These are phyloP conservation scores for Eucommia ulmoides DNA, from an alignment of 257 asterid species.

Conservation along the genomic window DNA sequence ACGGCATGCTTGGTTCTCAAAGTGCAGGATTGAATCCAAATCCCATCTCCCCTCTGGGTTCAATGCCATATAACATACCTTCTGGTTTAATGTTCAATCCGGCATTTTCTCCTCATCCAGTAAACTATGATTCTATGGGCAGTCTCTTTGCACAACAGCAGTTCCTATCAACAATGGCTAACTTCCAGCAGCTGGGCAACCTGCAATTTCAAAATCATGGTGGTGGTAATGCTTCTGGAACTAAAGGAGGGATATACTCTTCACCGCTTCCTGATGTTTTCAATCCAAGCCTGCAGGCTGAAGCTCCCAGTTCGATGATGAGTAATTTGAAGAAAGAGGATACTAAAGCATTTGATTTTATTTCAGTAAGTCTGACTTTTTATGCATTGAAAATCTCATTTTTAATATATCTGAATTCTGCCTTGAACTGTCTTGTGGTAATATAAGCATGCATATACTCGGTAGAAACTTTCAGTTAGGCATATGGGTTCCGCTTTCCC, in stretches of 20 bases:
- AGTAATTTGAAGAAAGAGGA: constrained; percentile 69
- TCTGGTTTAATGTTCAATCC: constrained; percentile 64
- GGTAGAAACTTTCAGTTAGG: too few relatives aligned
- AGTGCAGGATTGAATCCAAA: constrained; percentile 36
- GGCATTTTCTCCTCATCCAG: constrained; percentile 46
- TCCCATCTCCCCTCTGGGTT: constrained; percentile 51
- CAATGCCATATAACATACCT: constrained; percentile 49
- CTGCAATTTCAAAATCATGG: constrained; percentile 27
- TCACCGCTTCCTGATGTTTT: constrained; percentile 79
- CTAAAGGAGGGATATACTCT: constrained; percentile 27
- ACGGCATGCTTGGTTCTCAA: constrained; percentile 39
- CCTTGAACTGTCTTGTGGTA: too few relatives aligned
- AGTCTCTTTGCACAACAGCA: constrained; percentile 73
- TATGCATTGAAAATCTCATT: too few relatives aligned
- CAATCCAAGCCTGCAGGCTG: constrained; percentile 49
- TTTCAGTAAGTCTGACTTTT: constrained; percentile 52
- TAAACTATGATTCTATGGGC: constrained; percentile 53
- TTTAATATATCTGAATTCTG: too few relatives aligned
- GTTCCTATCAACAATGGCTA: constrained; percentile 76
- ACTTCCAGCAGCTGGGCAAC: constrained; percentile 71
- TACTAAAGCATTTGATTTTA: constrained; percentile 85
- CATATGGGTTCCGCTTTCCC: too few relatives aligned
- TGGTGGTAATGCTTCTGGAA: constrained; percentile 31
- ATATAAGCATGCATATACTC: too few relatives aligned
- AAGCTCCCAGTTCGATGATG: constrained; percentile 76